Evolutionary conservation across 225 moss, liverwort and hornwort species (phyloP).

Genomic region (Polytrichum formosum): DNA sequence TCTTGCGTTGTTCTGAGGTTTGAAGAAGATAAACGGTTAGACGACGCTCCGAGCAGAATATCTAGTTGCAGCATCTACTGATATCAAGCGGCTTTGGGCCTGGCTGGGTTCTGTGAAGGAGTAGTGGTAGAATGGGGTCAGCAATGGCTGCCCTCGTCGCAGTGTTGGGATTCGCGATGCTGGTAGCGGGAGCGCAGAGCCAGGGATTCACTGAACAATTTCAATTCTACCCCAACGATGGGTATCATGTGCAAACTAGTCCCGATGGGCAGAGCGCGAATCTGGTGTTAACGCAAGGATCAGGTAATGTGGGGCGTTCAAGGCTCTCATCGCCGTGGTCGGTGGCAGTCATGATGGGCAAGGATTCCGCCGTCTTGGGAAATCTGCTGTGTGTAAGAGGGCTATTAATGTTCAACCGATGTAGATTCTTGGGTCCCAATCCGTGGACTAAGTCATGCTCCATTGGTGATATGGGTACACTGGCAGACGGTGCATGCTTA

Average conservation of each 20-base stretch:
- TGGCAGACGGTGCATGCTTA: no score
- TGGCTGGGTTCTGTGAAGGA: no score
- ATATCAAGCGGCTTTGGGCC: no score
- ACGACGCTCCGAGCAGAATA: no score
- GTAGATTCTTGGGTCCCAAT: not conserved
- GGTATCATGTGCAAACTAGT: constrained; percentile 37
- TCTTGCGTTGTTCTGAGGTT: no score
- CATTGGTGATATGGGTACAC: not conserved
- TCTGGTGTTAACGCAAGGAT: constrained; percentile 28
- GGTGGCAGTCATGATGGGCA: no score
- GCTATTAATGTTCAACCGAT: no score
- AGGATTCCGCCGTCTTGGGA: not conserved
- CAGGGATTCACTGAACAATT: constrained; percentile 35
- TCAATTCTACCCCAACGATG: constrained; percentile 26
- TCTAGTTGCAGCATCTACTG: no score
- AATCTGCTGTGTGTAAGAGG: not conserved
- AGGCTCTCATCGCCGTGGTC: not conserved
- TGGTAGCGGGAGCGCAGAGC: constrained; percentile 12
- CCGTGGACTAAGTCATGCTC: not conserved
- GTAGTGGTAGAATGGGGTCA: no score
- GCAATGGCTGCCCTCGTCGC: constrained; percentile 6
- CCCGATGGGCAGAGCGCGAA: constrained; percentile 36
- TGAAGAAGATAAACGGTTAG: no score
- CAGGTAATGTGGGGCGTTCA: constrained; percentile 14
- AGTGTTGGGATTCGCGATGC: constrained; percentile 19